Base-by-base conservation (phyloP, 371 early-diverging fungal species). In the Mortierella sp. region DNA sequence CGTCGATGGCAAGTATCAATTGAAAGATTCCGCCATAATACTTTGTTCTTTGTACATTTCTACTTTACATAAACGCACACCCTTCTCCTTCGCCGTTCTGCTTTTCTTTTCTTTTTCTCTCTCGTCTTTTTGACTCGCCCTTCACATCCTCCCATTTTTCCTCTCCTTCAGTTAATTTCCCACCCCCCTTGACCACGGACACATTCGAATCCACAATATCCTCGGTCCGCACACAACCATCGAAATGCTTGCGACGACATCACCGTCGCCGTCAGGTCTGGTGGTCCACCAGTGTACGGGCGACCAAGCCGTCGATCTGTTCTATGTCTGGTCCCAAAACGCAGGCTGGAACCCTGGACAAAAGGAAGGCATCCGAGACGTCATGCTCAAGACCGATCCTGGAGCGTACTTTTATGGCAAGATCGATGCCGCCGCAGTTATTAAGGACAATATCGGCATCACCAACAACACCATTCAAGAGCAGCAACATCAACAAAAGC, bases 321-420 rank as follows among this genome's bases (percentile, higher is more conserved):
- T 75, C 31, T 80, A 70, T 40, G 10, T 22, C 22, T 85, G 81
- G 81, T 34, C 85, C 24, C 2, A 7, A 29, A 16, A 34, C 6
- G 85, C 78, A 34, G 73, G 76, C 0, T 85, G 85, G 85, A 85
- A 85, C 71, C 85, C 85, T 22, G 39, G 68, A 3, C 24, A 55
- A 37, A 70, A 77, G 24, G 85, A 76, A 6, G 37, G 64, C 6
- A 79, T 78, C 14, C n/a, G 78, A 39, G 73, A 77, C n/a, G 68
- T 78, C 53, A 75, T 53, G 37, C 53, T 61, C 79, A 74, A 73
- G 41, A 48, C 66, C 10, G 81, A 80, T 45, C 48, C 75, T 24
- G 7, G 70, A 13, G 78, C 68, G 22, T 85, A 80, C 71, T 70
- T 77, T 45, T 43, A 61, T 9, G 85, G 81, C 31, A 68, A 68